These are phyloP conservation scores for Wickerhamiella parazyma DNA, from an alignment of 805 yeast genomes.

Conservation along the genomic window DNA sequence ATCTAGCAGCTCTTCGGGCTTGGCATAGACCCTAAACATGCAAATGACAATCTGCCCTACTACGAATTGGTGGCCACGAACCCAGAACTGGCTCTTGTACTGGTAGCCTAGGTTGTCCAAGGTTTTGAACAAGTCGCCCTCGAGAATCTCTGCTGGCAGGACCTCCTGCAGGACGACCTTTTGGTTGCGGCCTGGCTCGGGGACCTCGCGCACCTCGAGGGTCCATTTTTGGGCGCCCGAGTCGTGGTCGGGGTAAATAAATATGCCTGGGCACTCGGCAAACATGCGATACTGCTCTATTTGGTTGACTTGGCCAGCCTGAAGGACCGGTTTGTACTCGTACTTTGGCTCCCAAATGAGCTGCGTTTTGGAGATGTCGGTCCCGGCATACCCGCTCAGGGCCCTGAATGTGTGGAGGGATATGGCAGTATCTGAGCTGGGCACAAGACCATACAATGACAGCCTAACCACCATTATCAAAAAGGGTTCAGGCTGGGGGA, in stretches of 20 bases:
- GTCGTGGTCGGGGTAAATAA: not conserved
- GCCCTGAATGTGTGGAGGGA: slow-evolving; percentile 25
- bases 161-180: slow-evolving; percentile 54
- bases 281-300: slow-evolving; percentile 26
- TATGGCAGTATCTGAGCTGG: slow-evolving; percentile 23
- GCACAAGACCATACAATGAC: slow-evolving; percentile 24
- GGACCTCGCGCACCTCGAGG: slow-evolving; percentile 25
- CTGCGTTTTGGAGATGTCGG: slow-evolving; percentile 18
- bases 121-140: slow-evolving; percentile 27
- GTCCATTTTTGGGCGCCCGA: slow-evolving; percentile 18
- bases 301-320: slow-evolving; percentile 24
- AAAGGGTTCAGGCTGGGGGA: not conserved
- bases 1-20: slow-evolving; percentile 22
- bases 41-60: slow-evolving; percentile 46
- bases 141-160: slow-evolving; percentile 35
- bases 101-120: slow-evolving; percentile 61
- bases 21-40: slow-evolving; percentile 35
- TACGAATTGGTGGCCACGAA: slow-evolving; percentile 47
- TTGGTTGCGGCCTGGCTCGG: slow-evolving; percentile 28
- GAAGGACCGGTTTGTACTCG: slow-evolving; percentile 21
- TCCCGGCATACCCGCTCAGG: slow-evolving; percentile 27
- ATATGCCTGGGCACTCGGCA: slow-evolving; percentile 8
- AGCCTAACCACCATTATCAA: slow-evolving; percentile 26
- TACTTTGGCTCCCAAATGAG: slow-evolving; percentile 25
- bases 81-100: slow-evolving; percentile 46